phyloP scores from a whole-genome alignment of 2,329 filamentous ascomycete genomes.

The Trichoderma atrobrunneum region DNA sequence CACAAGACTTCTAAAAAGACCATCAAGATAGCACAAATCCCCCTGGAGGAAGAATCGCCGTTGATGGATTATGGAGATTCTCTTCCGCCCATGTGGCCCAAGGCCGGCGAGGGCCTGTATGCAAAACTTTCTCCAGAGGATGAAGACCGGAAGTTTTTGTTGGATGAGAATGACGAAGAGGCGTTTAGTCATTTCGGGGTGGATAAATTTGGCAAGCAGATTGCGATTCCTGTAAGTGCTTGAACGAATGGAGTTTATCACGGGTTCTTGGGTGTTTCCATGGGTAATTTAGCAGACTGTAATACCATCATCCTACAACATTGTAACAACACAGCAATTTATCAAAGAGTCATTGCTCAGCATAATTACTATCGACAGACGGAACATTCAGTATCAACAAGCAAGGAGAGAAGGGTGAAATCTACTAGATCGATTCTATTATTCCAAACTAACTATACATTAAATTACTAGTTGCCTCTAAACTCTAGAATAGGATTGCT shows the following conservation, averaged over 20 bases:
- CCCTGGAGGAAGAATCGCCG: constrained; percentile 29
- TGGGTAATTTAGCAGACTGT: background rate
- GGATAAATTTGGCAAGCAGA: constrained; percentile 37
- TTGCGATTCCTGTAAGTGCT: constrained; percentile 32
- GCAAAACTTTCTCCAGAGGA: constrained; percentile 37
- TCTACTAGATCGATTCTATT: background rate
- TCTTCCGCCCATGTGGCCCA: constrained; percentile 41
- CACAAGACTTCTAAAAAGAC: constrained; percentile 35
- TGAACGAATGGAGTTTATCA: constrained; percentile 17
- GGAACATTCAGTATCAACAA: background rate
- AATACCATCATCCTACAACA: background rate
- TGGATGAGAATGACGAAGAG: constrained; percentile 42
- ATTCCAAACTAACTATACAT: constrained; percentile 4
- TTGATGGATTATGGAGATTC: constrained; percentile 33
- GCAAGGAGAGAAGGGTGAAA: background rate
- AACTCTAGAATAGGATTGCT: constrained; percentile 7
- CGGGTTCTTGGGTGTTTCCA: background rate
- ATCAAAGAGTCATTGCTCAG: background rate
- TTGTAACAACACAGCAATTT: background rate
- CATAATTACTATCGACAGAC: too few species aligned
- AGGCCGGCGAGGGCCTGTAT: constrained; percentile 41
- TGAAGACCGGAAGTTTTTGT: constrained; percentile 36
- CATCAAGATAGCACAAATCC: constrained; percentile 30
- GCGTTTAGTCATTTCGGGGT: constrained; percentile 45
- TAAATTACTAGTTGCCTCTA: constrained; percentile 7